Evolutionary conservation across 2,329 filamentous ascomycete species (phyloP), one percentile per base, ranked within the genome.

Genomic region (Fusarium sp.): DNA sequence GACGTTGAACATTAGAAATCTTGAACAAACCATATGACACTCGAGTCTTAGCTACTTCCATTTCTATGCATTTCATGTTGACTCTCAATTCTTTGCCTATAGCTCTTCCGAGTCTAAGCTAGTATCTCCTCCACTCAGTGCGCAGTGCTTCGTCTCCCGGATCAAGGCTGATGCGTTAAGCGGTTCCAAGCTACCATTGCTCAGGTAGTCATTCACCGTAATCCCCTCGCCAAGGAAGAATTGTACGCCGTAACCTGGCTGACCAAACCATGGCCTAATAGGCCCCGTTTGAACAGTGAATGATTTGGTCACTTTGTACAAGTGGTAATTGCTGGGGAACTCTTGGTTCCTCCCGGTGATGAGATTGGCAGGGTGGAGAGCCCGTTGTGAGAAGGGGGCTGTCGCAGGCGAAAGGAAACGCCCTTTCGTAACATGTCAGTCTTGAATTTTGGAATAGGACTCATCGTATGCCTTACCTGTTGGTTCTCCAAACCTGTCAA

Each of bases 401-500:
- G 66, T 63, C 2, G 70, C 70, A 12, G 70, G 70, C 12, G 70
- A 73, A 27, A 72, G 39, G 10, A n/a, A 72, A 10, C 70, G 70
- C 0, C 70, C 70, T 72, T 15, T 5, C 1, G 4, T n/a, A 23
- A 9, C 5, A 16, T 8, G 33, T 70, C 3, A 72, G 31, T 23
- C 10, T 21, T 33, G 0, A 10, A 4, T 8, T 3, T 11, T 14
- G 2, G 9, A 8, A 15, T 8, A 3, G 9, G 10, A 0, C 0
- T 1, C 9, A 9, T 1, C 1, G 3, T 25, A 7, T 3, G 3
- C 15, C 41, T 57, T 33, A 73, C 69, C 69, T n/a, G 18, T 49
- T 3, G 48, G 16, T 4, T 61, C 69, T 42, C 86, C 86, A 45
- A 87, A 87, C 1, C 85, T 80, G 73, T 87, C 85, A 5, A 88